Conservation (phyloP, 2,329 filamentous ascomycete species). For the Torrubiellomyces zombiae region DNA sequence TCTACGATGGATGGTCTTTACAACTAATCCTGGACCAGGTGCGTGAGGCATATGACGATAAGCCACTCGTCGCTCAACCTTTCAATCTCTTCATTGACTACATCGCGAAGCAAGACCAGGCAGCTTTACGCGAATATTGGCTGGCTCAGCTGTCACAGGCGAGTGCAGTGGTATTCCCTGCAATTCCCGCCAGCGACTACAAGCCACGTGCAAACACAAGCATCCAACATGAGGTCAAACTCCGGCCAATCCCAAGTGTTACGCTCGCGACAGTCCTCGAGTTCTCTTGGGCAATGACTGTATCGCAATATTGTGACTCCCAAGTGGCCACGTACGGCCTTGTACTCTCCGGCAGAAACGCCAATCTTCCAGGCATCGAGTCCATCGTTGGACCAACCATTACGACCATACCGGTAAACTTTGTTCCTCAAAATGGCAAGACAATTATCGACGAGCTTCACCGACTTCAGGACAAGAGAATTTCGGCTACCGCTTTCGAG, state of each 20-base stretch:
- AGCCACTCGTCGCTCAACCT: conserved; percentile 2
- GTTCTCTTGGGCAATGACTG: conserved; percentile 1
- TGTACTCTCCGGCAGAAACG: conserved; percentile 2
- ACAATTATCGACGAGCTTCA: not conserved
- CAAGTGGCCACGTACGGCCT: not conserved
- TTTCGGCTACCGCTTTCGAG: conserved; percentile 16
- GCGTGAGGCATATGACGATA: conserved; percentile 21
- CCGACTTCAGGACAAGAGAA: conserved; percentile 1
- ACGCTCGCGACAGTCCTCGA: conserved; percentile 1
- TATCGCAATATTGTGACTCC: conserved; percentile 2
- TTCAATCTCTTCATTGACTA: conserved; percentile 2
- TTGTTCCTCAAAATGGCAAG: not conserved
- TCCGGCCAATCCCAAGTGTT: not conserved
- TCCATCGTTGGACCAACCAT: conserved; percentile 3
- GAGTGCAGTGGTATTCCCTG: conserved; percentile 1
- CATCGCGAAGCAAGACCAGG: not conserved
- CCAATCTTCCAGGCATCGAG: conserved; percentile 3
- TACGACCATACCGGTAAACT: conserved; percentile 1
- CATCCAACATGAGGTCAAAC: not conserved
- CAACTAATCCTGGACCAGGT: conserved; percentile 25
- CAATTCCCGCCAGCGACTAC: conserved; percentile 1
- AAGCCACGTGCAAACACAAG: conserved; percentile 1
- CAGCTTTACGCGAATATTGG: conserved; percentile 1
- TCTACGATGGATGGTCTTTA: conserved; percentile 38
- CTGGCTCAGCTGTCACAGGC: not conserved